A percentile compares a stretch with the other conserved stretches of the same genome.
Evolutionary conservation across 768 basidiomycete species (phyloP).

Genomic region (Calocybe gangraenosa): DNA sequence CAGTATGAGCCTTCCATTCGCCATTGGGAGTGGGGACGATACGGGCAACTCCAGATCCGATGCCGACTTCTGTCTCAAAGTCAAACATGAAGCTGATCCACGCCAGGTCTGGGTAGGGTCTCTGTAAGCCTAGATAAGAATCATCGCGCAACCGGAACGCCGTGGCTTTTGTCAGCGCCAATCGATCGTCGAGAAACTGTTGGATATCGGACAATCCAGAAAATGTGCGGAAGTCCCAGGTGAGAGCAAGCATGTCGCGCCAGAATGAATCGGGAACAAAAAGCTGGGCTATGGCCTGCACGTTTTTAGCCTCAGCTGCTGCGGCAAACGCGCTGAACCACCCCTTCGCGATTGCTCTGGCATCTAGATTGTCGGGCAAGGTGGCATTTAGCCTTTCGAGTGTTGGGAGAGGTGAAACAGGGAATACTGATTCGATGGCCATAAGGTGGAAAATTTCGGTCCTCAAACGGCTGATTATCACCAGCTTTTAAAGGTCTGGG

Average conservation of each 20-base stretch:
- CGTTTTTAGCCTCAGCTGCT: slow-evolving; percentile 13
- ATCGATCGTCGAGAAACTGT: slow-evolving; percentile 17
- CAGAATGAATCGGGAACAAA: slow-evolving; percentile 19
- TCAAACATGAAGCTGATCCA: slow-evolving; percentile 57
- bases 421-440: slow-evolving; percentile 1
- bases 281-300: slow-evolving; percentile 13
- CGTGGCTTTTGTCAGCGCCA: slow-evolving; percentile 16
- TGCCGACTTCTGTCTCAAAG: slow-evolving; percentile 49
- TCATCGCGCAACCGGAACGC: slow-evolving; percentile 26
- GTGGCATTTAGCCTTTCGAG: slow-evolving; percentile 22
- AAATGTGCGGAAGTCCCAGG: slow-evolving; percentile 24
- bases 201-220: slow-evolving; percentile 13
- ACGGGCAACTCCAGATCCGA: slow-evolving; percentile 48
- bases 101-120: slow-evolving; percentile 45
- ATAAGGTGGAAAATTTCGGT: too few species aligned
- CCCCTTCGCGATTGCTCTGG: slow-evolving; percentile 16
- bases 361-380: slow-evolving; percentile 17
- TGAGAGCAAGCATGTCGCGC: slow-evolving; percentile 20
- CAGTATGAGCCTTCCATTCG: slow-evolving; percentile 56
- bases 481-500: too few species aligned
- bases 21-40: slow-evolving; percentile 42
- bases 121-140: slow-evolving; percentile 28
- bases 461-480: too few species aligned
- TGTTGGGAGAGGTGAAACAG: slow-evolving; percentile 21
- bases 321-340: slow-evolving; percentile 24